Percentiles rank a stretch among this genome's conserved stretches.
Conservation (phyloP, 2,329 filamentous ascomycete species). For the Myriosclerotinia curreyana region DNA sequence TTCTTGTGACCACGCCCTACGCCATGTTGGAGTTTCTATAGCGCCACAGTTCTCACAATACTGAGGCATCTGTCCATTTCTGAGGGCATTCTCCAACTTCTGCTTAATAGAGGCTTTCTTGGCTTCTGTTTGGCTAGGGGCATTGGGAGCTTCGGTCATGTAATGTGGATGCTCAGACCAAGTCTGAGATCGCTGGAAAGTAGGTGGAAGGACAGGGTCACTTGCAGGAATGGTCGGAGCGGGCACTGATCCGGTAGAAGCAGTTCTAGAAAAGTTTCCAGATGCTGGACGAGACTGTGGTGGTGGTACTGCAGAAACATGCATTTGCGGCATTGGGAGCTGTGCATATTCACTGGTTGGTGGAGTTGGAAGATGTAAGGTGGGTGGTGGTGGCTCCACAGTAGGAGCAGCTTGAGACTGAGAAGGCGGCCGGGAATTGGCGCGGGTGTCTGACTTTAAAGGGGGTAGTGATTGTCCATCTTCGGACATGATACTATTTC, state of each 20-base stretch:
- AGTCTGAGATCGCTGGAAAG: conserved; percentile 44
- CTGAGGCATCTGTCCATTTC: conserved; percentile 78
- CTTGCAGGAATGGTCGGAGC: conserved; percentile 47
- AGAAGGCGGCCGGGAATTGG: conserved; percentile 19
- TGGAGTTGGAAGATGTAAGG: conserved; percentile 17
- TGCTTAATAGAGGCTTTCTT: conserved; percentile 45
- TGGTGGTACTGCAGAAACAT: conserved; percentile 8
- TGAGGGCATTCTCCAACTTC: conserved; percentile 60
- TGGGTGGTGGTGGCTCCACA: conserved; percentile 14
- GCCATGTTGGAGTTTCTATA: conserved; percentile 95
- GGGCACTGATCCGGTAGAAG: conserved; percentile 37
- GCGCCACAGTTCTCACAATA: conserved; percentile 92
- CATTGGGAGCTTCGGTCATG: conserved; percentile 39
- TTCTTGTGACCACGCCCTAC: conserved; percentile 83
- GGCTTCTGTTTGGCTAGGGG: conserved; percentile 23
- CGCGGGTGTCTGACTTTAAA: conserved; percentile 26
- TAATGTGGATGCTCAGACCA: conserved; percentile 47
- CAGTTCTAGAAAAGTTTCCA: conserved; percentile 37
- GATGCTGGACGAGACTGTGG: conserved; percentile 45
- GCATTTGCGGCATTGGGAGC: conserved; percentile 16
- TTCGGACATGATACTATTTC: conserved; percentile 36
- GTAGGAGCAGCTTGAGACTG: neutral
- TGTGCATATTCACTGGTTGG: conserved; percentile 20
- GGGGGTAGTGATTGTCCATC: conserved; percentile 34
- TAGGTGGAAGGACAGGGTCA: conserved; percentile 49